phyloP scores from a whole-genome alignment of 768 basidiomycete species.

The Mycena floridula region DNA sequence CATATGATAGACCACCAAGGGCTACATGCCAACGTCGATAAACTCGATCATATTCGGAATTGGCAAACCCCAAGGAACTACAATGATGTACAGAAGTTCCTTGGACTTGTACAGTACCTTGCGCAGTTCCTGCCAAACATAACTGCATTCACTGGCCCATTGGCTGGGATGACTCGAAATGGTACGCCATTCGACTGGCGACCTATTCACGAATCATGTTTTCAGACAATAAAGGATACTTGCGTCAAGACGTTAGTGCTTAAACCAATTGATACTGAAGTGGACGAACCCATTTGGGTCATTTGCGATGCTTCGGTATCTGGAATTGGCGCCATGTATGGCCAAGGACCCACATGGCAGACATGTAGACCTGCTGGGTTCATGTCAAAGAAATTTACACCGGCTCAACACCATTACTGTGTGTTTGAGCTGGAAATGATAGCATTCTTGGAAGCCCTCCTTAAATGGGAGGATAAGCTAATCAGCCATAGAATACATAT shows the following conservation, averaged over 20 bases:
- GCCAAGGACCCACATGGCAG: constrained; percentile 1
- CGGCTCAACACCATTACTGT: constrained; percentile 14
- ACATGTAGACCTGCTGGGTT: constrained; percentile 11
- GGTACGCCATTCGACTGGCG: constrained; percentile 21
- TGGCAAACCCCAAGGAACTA: constrained; percentile 27
- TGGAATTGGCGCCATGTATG: neutral
- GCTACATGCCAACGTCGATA: constrained; percentile 28
- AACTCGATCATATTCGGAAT: constrained; percentile 22
- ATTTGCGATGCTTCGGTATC: neutral
- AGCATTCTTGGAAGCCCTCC: constrained; percentile 9
- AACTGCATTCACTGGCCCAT: constrained; percentile 22
- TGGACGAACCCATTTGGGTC: constrained; percentile 1
- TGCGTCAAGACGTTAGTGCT: constrained; percentile 4
- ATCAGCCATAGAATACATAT: constrained; percentile 11
- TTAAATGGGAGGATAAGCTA: constrained; percentile 23
- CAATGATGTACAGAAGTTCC: constrained; percentile 30
- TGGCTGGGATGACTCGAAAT: constrained; percentile 22
- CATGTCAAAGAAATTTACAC: constrained; percentile 13
- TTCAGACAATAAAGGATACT: constrained; percentile 11
- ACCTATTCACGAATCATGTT: constrained; percentile 16
- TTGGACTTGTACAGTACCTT: constrained; percentile 34
- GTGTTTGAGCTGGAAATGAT: constrained; percentile 14
- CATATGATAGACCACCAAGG: constrained; percentile 33
- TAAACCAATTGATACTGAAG: neutral
- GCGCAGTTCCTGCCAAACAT: constrained; percentile 29